Evolutionary conservation across 257 asterid genomes (phyloP).

Genomic region (Parsonsia alboflavescens): DNA sequence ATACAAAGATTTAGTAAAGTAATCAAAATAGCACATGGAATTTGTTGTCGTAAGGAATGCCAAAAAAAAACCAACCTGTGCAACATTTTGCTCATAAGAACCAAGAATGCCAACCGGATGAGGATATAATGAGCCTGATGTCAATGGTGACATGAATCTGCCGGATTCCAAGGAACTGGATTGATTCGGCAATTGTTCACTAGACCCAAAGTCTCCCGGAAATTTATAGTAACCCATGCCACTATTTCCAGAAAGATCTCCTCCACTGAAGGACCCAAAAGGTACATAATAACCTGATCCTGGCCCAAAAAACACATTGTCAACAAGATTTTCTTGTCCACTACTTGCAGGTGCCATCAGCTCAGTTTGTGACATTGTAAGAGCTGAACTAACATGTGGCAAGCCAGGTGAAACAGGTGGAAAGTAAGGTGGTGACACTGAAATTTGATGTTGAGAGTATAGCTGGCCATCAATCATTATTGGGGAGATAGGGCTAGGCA

Average conservation of each 20-base stretch:
- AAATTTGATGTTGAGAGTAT: constrained; percentile 83
- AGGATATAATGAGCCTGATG: constrained; percentile 77
- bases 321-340: constrained; percentile 69
- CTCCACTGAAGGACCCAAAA: constrained; percentile 81
- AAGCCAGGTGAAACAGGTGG: constrained; percentile 89
- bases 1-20: background rate
- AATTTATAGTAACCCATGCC: constrained; percentile 73
- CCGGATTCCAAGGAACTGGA: constrained; percentile 60
- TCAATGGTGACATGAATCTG: constrained; percentile 71
- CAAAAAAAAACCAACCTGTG: constrained; percentile 60
- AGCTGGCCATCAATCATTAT: constrained; percentile 93
- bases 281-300: constrained; percentile 83
- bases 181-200: constrained; percentile 59
- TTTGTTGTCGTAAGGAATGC: background rate
- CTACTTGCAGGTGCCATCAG: constrained; percentile 57
- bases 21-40: background rate
- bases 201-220: constrained; percentile 73
- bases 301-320: constrained; percentile 64
- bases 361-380: constrained; percentile 70
- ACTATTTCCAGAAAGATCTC: constrained; percentile 70
- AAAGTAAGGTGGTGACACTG: constrained; percentile 63
- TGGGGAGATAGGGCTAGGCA: constrained; percentile 79
- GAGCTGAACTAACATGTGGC: constrained; percentile 63
- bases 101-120: constrained; percentile 91
- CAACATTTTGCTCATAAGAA: constrained; percentile 77